phyloP scores from a whole-genome alignment of 768 basidiomycete genomes.

The Phaeotremella skinneri region DNA sequence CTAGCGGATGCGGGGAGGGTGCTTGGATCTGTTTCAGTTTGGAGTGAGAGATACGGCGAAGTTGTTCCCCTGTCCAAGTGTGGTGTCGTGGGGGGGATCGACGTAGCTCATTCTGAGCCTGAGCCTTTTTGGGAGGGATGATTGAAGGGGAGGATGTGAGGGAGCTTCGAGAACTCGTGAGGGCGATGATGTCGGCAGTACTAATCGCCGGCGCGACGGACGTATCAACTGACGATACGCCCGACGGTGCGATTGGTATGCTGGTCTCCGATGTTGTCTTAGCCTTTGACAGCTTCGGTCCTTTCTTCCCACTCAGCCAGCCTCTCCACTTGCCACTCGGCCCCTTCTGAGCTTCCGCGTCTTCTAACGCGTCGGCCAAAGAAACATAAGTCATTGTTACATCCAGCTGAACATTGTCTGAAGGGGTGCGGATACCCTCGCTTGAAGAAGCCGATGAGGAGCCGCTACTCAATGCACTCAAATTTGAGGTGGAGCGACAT shows the following conservation, averaged over 20 bases:
- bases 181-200: slow-evolving; percentile 8
- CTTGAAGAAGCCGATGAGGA: slow-evolving; percentile 26
- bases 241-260: too few species aligned
- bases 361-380: slow-evolving; percentile 28
- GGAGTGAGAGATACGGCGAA: slow-evolving; percentile 28
- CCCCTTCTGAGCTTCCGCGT: slow-evolving; percentile 21
- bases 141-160: slow-evolving; percentile 24
- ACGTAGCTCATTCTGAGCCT: too few species aligned
- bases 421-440: slow-evolving; percentile 34
- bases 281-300: slow-evolving; percentile 8
- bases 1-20: slow-evolving; percentile 43
- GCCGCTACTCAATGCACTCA: slow-evolving; percentile 23
- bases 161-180: slow-evolving; percentile 8
- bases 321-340: slow-evolving; percentile 26
- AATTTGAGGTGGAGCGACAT: slow-evolving; percentile 26
- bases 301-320: slow-evolving; percentile 30
- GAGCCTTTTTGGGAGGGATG: slow-evolving; percentile 8
- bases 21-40: slow-evolving; percentile 35
- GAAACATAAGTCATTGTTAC: slow-evolving; percentile 25
- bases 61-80: slow-evolving; percentile 28
- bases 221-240: neutral
- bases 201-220: slow-evolving; percentile 12
- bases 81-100: slow-evolving; percentile 10
- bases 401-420: slow-evolving; percentile 20
- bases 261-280: slow-evolving; percentile 8